Conservation (phyloP, 768 basidiomycete species). For the Russula sp. region DNA sequence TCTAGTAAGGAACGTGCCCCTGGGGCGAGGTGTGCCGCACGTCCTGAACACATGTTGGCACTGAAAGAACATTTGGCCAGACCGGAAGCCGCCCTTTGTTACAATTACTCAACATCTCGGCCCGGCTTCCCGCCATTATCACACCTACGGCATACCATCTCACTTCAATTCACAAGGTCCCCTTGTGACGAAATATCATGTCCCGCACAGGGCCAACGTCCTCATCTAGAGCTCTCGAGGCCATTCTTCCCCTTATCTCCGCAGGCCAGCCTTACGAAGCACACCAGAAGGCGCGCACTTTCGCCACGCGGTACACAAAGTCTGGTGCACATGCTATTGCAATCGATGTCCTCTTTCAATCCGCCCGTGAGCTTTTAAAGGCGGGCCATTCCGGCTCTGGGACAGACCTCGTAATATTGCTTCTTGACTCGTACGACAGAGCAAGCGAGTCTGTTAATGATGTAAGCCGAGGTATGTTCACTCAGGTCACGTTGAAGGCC, state of each 20-base stretch:
- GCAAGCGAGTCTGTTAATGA: slow-evolving; percentile 71
- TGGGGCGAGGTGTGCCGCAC: slow-evolving; percentile 12
- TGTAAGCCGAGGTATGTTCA: slow-evolving; percentile 69
- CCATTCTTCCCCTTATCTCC: slow-evolving; percentile 70
- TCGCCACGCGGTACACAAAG: slow-evolving; percentile 84
- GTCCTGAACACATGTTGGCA: slow-evolving; percentile 22
- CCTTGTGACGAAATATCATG: slow-evolving; percentile 11
- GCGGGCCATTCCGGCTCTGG: slow-evolving; percentile 86
- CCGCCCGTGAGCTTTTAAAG: slow-evolving; percentile 84
- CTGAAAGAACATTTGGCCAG: background rate
- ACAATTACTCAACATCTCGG: background rate
- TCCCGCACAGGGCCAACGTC: slow-evolving; percentile 34
- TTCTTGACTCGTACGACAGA: slow-evolving; percentile 80
- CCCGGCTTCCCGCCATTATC: slow-evolving; percentile 8
- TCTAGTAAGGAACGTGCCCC: slow-evolving; percentile 8
- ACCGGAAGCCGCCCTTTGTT: background rate
- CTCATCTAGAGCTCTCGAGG: slow-evolving; percentile 66
- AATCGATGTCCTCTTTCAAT: slow-evolving; percentile 90
- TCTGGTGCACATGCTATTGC: slow-evolving; percentile 79
- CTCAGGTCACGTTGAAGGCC: background rate
- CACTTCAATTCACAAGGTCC: background rate
- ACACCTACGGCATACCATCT: background rate
- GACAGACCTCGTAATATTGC: slow-evolving; percentile 73
- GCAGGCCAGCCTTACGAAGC: slow-evolving; percentile 82
- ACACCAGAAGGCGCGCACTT: slow-evolving; percentile 95